These are phyloP conservation scores for Diospyros kaki DNA, from an alignment of 148 eudicot species.

Conservation along the genomic window DNA sequence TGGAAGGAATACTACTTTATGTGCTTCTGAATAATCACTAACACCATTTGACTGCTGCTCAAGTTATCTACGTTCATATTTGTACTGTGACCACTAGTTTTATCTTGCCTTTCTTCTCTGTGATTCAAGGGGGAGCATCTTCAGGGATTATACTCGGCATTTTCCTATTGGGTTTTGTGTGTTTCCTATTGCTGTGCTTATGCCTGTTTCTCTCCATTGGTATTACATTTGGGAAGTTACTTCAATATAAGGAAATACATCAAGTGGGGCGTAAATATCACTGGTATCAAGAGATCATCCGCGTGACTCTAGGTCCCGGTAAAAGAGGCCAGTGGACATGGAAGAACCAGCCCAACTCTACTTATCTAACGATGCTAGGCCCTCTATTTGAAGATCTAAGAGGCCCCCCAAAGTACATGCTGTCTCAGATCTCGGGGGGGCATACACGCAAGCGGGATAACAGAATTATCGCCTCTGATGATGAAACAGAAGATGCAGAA, in stretches of 20 bases:
- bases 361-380: constrained; percentile 48
- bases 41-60: background rate
- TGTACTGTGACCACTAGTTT: background rate
- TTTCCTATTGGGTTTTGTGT: constrained; percentile 43
- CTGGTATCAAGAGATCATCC: constrained; percentile 78
- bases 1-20: background rate
- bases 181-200: constrained; percentile 45
- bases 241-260: constrained; percentile 90
- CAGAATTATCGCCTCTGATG: constrained; percentile 79
- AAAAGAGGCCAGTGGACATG: constrained; percentile 97
- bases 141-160: constrained; percentile 50
- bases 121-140: constrained; percentile 53
- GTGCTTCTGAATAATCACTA: background rate
- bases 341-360: constrained; percentile 47
- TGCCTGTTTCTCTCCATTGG: constrained; percentile 76
- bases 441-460: constrained; percentile 29
- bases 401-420: constrained; percentile 98
- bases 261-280: constrained; percentile 63
- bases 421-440: constrained; percentile 59
- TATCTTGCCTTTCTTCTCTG: background rate
- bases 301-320: constrained; percentile 86
- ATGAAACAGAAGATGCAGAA: constrained; percentile 95
- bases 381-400: constrained; percentile 91
- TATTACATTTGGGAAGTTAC: constrained; percentile 75
- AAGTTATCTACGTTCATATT: background rate